Evolutionary conservation across 2,329 filamentous ascomycete species (phyloP), one percentile per base, ranked within the genome.

Genomic region (Lizonia empirigonia): DNA sequence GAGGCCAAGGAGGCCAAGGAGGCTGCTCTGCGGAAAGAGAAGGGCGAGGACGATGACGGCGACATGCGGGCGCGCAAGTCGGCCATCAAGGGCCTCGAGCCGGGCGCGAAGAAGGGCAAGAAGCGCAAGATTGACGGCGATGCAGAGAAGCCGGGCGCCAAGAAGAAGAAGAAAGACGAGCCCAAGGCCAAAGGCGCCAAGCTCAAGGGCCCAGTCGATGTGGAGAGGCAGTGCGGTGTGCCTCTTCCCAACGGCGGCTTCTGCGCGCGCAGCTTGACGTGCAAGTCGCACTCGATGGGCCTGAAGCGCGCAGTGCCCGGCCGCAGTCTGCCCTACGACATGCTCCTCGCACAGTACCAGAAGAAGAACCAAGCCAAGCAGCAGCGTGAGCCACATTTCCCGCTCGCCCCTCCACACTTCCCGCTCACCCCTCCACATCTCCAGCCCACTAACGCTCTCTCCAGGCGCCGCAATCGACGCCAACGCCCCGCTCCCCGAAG

Each of bases 291-390:
- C 60, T 87, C 83, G n/a, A 96, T 97, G 92, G 91, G 92, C 9
- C 88, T 92, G 5, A 97, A 97, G 75, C 83, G 92, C 62, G 88
- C 89, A 1, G 92, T 97, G 3, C 88, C 90, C 5, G 92, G 92
- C 1, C 82, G 92, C 55, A 94, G 89, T 35, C 76, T 96, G 53
- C 92, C 92, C 1, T 97, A 97, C 68, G 91, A 96, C 72, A 94
- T 96, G 87, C 78, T 97, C 30, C 81, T 97, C 12, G 72, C 71
- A 27, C 77, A 80, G 48, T 80, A 80, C 55, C 78, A 80, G 87
- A 97, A 97, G 82, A 97, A 97, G 80, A 99, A 99, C 66, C 94
- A 97, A 74, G 94, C 94, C 18, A 96, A 96, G 69, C 90, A 96
- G 77, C 94, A 97, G 74, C 96, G 90, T 92, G 80, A 76, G 87